Base-by-base conservation (phyloP, 1,284 basidiomycete species). In the Moniliophthora roreri region DNA sequence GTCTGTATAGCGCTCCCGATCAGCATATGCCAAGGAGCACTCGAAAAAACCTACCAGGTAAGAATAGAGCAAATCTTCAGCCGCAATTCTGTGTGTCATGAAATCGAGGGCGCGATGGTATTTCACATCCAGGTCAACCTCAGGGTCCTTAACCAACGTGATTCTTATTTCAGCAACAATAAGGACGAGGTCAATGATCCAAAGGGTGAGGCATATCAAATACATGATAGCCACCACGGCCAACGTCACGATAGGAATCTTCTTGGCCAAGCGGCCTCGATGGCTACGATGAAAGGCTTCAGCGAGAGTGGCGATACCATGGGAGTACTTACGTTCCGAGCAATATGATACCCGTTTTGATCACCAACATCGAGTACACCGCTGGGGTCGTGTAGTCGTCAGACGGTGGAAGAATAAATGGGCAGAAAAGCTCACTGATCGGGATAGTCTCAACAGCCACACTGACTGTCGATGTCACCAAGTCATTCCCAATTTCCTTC, bases 161-260 rank as follows among this genome's bases (percentile, higher is more conserved):
- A 47, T 47, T 15, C 23, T 47, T 18, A 20, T 28, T 24, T 47
- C 45, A n/a, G 21, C 45, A 11, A 47, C 24, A 13, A 47, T 16
- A 28, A 23, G 11, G 21, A 47, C 45, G 10, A 47, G 23, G 45
- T 47, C 45, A 13, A 35, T 47, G 45, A 47, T 28, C 45, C 20
- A 28, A n/a, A 21, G 26, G 21, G 45, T 28, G 4, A 47, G 8
- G 18, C 18, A 24, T 20, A 47, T 47, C 11, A 47, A 13, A 28
- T 47, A 47, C 45, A 47, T 47, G n/a, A 35, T 9, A 28, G 4
- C 13, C 2, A 47, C 45, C 21, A 47, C 24, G 13, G 26, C 21
- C 21, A 47, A 18, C 13, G 23, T 41, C 23, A 41, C 23, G 40
- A 20, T 5, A 11, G 40, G 18, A 10, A 18, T 23, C 4, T 13